Conservation (phyloP, 164 flowering plant genomes). For the Nymphaea thermarum region DNA sequence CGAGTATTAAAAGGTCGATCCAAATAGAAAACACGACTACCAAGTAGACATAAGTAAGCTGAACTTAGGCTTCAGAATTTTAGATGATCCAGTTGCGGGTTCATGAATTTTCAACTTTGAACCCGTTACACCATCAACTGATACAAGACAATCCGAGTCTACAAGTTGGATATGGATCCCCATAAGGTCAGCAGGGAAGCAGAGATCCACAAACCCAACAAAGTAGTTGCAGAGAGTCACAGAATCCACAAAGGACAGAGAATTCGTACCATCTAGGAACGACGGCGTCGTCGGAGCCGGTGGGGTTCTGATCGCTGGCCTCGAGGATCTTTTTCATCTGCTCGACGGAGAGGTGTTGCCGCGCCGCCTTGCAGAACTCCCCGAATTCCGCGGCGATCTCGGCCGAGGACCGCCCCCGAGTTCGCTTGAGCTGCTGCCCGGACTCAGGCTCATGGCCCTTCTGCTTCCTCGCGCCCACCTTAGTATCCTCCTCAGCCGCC, state of each 20-base stretch:
- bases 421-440: conserved; percentile 25
- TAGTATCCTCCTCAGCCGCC: conserved; percentile 27
- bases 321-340: conserved; percentile 55
- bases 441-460: conserved; percentile 21
- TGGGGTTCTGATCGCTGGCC: conserved; percentile 35
- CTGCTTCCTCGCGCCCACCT: conserved; percentile 18
- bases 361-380: conserved; percentile 33
- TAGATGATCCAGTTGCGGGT: too few species aligned
- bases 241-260: neutral
- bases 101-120: too few species aligned
- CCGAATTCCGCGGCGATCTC: conserved; percentile 31
- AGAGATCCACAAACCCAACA: neutral
- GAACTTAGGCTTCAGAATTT: too few species aligned
- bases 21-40: too few species aligned
- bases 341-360: conserved; percentile 30
- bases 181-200: neutral
- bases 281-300: conserved; percentile 17
- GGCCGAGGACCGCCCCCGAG: conserved; percentile 15
- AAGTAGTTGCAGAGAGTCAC: neutral
- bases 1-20: too few species aligned
- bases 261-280: conserved; percentile 9
- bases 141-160: too few species aligned
- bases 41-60: too few species aligned
- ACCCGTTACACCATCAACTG: too few species aligned
- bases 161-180: too few species aligned